Percentiles rank a stretch among this genome's conserved stretches.
Evolutionary conservation across 2,329 filamentous ascomycete species (phyloP).

Genomic region (Ophiostoma novo-ulmi): DNA sequence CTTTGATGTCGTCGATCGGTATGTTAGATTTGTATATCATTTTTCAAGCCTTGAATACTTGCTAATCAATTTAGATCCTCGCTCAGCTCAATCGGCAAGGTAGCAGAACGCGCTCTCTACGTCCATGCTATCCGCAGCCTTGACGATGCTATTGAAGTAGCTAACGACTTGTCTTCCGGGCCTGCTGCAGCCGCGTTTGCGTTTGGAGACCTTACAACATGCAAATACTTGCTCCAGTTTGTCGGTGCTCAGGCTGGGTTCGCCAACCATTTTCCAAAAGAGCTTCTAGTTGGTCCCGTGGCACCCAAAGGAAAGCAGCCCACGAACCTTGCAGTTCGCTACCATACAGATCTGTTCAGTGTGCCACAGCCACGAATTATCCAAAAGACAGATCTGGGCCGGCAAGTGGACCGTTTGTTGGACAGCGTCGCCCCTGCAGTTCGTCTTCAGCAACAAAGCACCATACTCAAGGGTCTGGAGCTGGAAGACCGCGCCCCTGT

Average conservation of each 20-base stretch:
- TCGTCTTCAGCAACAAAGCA: neutral
- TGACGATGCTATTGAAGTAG: conserved; percentile 9
- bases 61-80: neutral
- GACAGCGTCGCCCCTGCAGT: neutral
- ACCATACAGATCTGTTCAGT: neutral
- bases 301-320: neutral
- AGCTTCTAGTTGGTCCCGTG: neutral
- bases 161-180: neutral
- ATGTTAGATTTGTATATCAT: neutral
- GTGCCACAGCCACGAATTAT: neutral
- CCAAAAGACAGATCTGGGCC: neutral
- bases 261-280: conserved; percentile 8
- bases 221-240: conserved; percentile 13
- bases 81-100: neutral
- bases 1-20: neutral
- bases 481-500: conserved; percentile 12
- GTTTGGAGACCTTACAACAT: neutral
- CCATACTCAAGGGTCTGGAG: neutral
- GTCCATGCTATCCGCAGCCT: conserved; percentile 10
- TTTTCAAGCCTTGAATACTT: neutral
- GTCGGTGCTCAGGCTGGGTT: neutral
- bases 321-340: neutral
- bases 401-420: conserved; percentile 1
- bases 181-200: neutral
- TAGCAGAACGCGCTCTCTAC: neutral